Evolutionary conservation across 768 basidiomycete genomes (phyloP).

Genomic region (Hygrocybe punicea): DNA sequence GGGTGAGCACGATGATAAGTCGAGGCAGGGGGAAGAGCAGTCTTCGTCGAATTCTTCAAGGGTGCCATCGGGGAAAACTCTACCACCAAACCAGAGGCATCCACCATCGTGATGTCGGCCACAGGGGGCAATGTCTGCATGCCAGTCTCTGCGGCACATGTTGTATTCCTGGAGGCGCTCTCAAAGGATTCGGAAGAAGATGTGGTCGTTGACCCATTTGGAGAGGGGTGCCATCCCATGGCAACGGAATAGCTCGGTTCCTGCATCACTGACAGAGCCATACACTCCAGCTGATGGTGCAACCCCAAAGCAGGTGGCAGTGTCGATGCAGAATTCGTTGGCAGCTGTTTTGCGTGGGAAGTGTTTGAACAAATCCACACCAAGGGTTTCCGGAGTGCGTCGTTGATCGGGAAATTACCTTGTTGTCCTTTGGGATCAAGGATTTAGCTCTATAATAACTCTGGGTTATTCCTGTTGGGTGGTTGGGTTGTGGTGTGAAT

Average conservation of each 20-base stretch:
- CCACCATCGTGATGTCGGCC: constrained; percentile 13
- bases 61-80: constrained; percentile 9
- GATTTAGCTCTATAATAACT: no score
- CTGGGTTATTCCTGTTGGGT: no score
- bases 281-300: constrained; percentile 20
- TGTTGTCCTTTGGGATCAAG: no score
- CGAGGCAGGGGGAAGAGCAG: constrained; percentile 10
- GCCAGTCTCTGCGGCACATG: constrained; percentile 6
- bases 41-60: constrained; percentile 37
- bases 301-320: constrained; percentile 22
- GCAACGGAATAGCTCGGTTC: constrained; percentile 18
- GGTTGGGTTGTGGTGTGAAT: no score
- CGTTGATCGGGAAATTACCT: no score
- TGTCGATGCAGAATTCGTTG: constrained; percentile 27
- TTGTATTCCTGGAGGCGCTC: constrained; percentile 28
- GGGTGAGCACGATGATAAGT: constrained; percentile 21
- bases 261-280: constrained; percentile 23
- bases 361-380: no score
- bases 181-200: constrained; percentile 26
- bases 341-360: no score
- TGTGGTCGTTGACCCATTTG: constrained; percentile 34
- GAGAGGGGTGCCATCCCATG: constrained; percentile 28
- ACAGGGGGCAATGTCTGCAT: constrained; percentile 7
- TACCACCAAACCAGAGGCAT: constrained; percentile 28
- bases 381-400: no score